Evolutionary conservation across 1,284 basidiomycete genomes (phyloP).

Genomic region (Cutaneotrichosporon mucoides): DNA sequence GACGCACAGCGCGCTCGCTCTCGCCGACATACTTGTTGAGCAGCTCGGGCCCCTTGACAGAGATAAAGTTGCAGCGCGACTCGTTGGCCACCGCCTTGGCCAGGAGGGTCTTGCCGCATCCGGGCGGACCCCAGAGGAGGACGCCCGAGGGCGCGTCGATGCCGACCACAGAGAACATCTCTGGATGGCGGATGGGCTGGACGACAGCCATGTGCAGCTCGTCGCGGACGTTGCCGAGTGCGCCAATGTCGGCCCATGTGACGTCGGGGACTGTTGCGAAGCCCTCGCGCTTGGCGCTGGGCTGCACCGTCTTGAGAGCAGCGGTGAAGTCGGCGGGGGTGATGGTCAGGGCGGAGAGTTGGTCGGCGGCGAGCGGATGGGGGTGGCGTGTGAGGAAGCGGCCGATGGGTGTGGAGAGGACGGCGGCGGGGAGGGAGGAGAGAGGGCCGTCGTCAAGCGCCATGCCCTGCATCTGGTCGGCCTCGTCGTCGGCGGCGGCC

Average conservation of each 20-base stretch:
- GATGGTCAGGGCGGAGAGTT: conserved; percentile 76
- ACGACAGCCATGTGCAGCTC: conserved; percentile 97
- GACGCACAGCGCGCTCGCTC: conserved; percentile 89
- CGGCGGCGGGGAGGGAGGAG: conserved; percentile 41
- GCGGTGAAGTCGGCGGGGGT: conserved; percentile 70
- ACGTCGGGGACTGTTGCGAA: conserved; percentile 96
- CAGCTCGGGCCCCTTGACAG: conserved; percentile 93
- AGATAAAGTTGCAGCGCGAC: conserved; percentile 90
- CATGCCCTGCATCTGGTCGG: conserved; percentile 23
- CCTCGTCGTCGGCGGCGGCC: conserved; percentile 39
- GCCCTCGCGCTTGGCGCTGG: conserved; percentile 94
- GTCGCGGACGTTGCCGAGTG: conserved; percentile 74
- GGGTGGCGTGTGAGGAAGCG: conserved; percentile 85
- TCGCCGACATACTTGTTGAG: conserved; percentile 97
- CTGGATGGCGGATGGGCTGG: conserved; percentile 85
- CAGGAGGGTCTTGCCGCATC: conserved; percentile 91
- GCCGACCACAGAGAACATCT: conserved; percentile 80
- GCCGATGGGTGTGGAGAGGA: conserved; percentile 68
- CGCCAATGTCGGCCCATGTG: conserved; percentile 93
- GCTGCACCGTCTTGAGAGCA: conserved; percentile 83
- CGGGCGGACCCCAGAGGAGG: conserved; percentile 95
- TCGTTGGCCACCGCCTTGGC: conserved; percentile 98
- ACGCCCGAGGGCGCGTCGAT: conserved; percentile 86
- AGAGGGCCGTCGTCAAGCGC: conserved; percentile 37
- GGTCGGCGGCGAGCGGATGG: conserved; percentile 63